Evolutionary conservation across 2,329 filamentous ascomycete genomes (phyloP), one percentile per base, ranked within the genome.

Genomic region (Pyrenophora seminiperda): DNA sequence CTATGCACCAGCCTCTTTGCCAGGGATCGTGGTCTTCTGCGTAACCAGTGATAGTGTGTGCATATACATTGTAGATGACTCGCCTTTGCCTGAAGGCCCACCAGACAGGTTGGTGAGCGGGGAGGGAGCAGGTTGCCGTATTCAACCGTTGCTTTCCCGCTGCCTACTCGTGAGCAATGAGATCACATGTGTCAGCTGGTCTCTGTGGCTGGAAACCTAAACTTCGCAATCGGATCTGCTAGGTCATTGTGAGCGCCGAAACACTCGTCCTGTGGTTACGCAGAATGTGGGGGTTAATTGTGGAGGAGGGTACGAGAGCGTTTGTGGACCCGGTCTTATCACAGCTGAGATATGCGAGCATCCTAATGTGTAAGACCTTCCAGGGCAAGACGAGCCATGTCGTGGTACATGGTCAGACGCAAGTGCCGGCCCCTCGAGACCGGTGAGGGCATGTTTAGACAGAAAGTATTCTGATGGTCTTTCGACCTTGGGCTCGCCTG

Each of bases 41-140:
- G 60, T 61, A 62, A 58, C 65, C 59, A 63, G 56, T 62, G 50
- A 59, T 43, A 50, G 38, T 50, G 54, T 57, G 50, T 54, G 54
- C 58, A 47, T 53, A 53, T 50, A 58, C 50, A 49, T 47, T 20
- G 47, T 48, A 51, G 24, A 42, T 37, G 6, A 36, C 54, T 60
- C 58, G 58, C 56, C 63, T 51, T 51, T 46, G 56, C 40, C 50
- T 53, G n/a, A 22, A 47, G 57, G 43, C 59, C 59, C 57, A 57
- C 55, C 56, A 31, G 41, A 50, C 13, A 34, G 46, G n/a, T n/a
- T 6, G 49, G 46, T 54, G 53, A 62, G 41, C n/a, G n/a, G n/a
- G n/a, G n/a, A n/a, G 38, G 41, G 50, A 52, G 33, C 36, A 44
- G 36, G 34, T 48, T 42, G 36, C 36, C 47, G 54, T 63, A 59